phyloP scores from a whole-genome alignment of 2,329 filamentous ascomycete species.

The Xylaria sp. region DNA sequence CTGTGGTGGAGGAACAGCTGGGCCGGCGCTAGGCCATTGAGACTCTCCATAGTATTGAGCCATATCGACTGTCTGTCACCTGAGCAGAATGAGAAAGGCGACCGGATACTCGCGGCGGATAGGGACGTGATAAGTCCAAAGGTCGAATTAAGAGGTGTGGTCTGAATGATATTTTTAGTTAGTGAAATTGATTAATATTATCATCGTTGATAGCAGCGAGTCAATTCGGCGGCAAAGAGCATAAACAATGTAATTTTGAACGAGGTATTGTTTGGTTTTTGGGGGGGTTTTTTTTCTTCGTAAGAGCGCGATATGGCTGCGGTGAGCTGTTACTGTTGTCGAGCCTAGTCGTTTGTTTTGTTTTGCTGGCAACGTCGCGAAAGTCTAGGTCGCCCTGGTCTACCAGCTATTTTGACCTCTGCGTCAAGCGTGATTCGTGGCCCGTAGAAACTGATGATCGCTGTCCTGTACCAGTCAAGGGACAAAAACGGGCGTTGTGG shows the following conservation, averaged over 20 bases:
- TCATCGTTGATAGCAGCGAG: not conserved
- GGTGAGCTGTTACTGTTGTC: conserved; percentile 14
- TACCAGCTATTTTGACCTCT: not conserved
- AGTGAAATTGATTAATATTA: conserved; percentile 12
- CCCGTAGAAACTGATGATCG: conserved; percentile 7
- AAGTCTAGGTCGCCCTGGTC: not conserved
- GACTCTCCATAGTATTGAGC: conserved; percentile 45
- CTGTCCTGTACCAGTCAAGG: not conserved
- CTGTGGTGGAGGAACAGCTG: conserved; percentile 52
- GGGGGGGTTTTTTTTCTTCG: conserved; percentile 21
- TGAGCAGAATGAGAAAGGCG: not conserved
- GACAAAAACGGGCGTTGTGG: not conserved
- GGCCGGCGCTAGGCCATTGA: conserved; percentile 47
- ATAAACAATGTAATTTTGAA: not conserved
- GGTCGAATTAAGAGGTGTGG: not conserved
- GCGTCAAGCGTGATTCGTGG: not conserved
- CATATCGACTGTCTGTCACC: conserved; percentile 32
- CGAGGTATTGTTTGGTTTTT: no score
- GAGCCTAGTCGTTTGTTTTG: not conserved
- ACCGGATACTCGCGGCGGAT: not conserved
- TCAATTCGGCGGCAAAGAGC: not conserved
- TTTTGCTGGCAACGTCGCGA: conserved; percentile 4
- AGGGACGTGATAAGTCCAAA: not conserved
- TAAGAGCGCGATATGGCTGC: conserved; percentile 8
- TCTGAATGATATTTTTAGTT: conserved; percentile 11